These are phyloP conservation scores for Suillus discolor DNA, from an alignment of 768 basidiomycete species.

Conservation along the genomic window DNA sequence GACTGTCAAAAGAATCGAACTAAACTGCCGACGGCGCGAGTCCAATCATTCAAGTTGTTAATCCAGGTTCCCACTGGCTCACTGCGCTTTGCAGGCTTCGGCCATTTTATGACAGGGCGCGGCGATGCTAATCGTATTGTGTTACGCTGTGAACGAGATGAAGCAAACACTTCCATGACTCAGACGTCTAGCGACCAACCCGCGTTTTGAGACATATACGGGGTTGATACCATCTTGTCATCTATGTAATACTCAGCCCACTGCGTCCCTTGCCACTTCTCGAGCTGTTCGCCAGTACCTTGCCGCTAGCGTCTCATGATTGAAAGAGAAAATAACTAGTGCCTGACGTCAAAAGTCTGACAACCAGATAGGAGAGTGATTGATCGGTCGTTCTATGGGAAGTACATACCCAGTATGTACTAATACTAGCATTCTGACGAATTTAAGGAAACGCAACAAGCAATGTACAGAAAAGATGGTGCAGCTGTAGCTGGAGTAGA, in stretches of 20 bases:
- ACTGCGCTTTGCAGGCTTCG: constrained; percentile 28
- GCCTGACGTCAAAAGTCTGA: neutral
- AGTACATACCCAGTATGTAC: neutral
- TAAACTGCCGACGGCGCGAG: too few relatives aligned
- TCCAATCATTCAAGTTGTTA: neutral
- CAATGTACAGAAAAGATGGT: neutral
- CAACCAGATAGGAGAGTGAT: neutral
- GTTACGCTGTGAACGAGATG: constrained; percentile 49
- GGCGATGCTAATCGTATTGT: constrained; percentile 17
- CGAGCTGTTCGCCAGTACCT: neutral
- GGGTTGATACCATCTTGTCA: constrained; percentile 43
- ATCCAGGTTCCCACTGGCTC: constrained; percentile 27
- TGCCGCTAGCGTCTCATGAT: neutral
- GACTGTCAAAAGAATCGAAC: constrained; percentile 6
- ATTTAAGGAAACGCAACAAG: neutral
- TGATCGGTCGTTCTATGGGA: neutral
- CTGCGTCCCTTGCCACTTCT: neutral
- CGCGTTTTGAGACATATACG: constrained; percentile 94
- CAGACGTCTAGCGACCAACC: constrained; percentile 63
- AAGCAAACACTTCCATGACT: constrained; percentile 74
- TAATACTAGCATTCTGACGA: neutral
- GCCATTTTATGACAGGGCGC: constrained; percentile 23
- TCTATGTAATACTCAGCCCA: neutral
- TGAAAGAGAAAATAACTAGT: neutral
- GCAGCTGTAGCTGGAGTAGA: neutral